Evolutionary conservation across 1,139 yeast genomes (phyloP), one percentile per base, ranked within the genome.

Genomic region (Hansenula anomala): DNA sequence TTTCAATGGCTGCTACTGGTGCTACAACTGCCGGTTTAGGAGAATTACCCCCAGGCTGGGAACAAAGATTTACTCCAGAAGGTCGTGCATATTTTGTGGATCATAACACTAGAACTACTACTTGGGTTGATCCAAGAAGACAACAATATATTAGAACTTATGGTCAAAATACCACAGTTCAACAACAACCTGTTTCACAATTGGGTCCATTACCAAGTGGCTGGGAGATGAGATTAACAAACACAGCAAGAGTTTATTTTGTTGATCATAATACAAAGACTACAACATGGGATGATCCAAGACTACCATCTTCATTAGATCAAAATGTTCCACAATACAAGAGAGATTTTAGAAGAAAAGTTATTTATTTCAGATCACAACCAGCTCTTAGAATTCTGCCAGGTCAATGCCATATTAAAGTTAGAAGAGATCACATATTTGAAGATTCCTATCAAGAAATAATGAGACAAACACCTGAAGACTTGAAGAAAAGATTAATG

Each of bases 101-200:
- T 63, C 98, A 92, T 67, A 92, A 92, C 63, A 92, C 98, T 15
- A 79, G 98, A 63, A 92, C 99, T 1, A 92, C 99, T 6, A 94
- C 99, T 5, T 92, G 99, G 99, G 99, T 92, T 38, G 99, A 92
- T 63, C 99, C 99, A 48, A 79, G 98, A 66, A 81, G 98, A 65
- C 98, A 92, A 66, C 99, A 92, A 68, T 92, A 89, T 63, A 94
- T 92, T 53, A 85, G 97, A 60, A 89, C 95, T 47, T 89, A 86
- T 62, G 96, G 96, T 28, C 88, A 87, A 54, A 72, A 68, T 46
- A 80, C 83, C 48, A 88, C 96, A 13, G 87, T 90, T 49, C 96
- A 89, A 66, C 97, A 94, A 55, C 98, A 92, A 66, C 96, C 98
- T 25, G 96, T 92, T n/a, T 85, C 96, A 37, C 97, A 94, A 62